A percentile compares a stretch with the other conserved stretches of the same genome.
Conservation (phyloP, 192 early-diverging fungal species). For the Spizellomyces punctatus region DNA sequence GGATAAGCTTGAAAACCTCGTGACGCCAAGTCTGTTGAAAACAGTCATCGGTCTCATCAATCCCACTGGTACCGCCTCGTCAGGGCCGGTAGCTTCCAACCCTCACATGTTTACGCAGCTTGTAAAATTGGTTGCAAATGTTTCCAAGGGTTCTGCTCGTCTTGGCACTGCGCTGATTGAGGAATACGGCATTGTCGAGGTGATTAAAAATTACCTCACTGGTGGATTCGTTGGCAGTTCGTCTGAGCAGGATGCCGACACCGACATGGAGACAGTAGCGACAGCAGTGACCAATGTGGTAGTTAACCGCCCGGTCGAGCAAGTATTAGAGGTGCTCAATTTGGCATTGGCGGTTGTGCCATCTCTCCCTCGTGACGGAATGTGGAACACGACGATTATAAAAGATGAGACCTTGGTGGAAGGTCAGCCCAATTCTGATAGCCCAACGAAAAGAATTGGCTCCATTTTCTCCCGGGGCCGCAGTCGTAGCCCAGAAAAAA, state of each 20-base stretch:
- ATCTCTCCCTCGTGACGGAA: slow-evolving; percentile 51
- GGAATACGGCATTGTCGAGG: slow-evolving; percentile 26
- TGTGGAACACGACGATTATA: slow-evolving; percentile 38
- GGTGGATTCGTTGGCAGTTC: slow-evolving; percentile 6
- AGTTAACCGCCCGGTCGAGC: slow-evolving; percentile 48
- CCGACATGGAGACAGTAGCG: slow-evolving; percentile 17
- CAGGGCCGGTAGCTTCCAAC: slow-evolving; percentile 7
- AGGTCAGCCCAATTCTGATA: background rate
- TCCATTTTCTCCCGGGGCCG: too few relatives aligned
- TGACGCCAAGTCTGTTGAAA: slow-evolving; percentile 58
- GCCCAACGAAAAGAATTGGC: too few relatives aligned
- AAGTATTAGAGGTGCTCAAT: slow-evolving; percentile 59
- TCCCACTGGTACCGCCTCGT: slow-evolving; percentile 37
- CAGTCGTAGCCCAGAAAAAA: background rate
- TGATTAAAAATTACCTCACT: slow-evolving; percentile 32
- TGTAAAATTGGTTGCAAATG: slow-evolving; percentile 56
- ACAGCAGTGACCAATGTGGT: slow-evolving; percentile 28
- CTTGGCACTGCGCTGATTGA: slow-evolving; percentile 27
- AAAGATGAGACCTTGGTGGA: background rate
- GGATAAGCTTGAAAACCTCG: slow-evolving; percentile 59
- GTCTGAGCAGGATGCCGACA: background rate
- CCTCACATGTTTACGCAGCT: slow-evolving; percentile 55
- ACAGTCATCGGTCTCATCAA: slow-evolving; percentile 60
- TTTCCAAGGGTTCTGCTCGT: slow-evolving; percentile 57
- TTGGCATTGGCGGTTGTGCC: slow-evolving; percentile 64